Evolutionary conservation across 1,284 basidiomycete species (phyloP).

Genomic region (Porogramme epimiltina): DNA sequence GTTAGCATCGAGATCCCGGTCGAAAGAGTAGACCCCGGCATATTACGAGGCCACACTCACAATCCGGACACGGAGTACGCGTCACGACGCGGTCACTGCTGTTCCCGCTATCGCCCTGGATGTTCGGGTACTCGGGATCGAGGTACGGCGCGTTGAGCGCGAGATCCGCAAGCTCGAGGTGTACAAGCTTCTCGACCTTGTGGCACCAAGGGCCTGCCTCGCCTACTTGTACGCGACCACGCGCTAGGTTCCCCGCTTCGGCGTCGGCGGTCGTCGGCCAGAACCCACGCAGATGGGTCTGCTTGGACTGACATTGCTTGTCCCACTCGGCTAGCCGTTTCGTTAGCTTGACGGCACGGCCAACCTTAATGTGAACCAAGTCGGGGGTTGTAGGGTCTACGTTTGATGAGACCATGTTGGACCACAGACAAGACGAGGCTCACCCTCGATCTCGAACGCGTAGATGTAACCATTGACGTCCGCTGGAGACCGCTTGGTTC

Average conservation of each 20-base stretch:
- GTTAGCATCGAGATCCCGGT: conserved; percentile 2
- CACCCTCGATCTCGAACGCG: conserved; percentile 74
- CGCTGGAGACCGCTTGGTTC: conserved; percentile 55
- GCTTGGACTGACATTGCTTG: conserved; percentile 61
- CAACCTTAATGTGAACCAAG: conserved; percentile 50
- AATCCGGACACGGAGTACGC: conserved; percentile 38
- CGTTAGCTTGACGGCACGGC: conserved; percentile 47
- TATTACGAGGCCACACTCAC: conserved; percentile 34
- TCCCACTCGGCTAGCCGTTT: conserved; percentile 71
- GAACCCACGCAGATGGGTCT: conserved; percentile 51
- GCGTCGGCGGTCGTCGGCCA: conserved; percentile 47
- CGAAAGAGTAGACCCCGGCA: not conserved
- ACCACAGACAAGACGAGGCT: not conserved
- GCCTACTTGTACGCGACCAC: conserved; percentile 52
- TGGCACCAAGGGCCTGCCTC: conserved; percentile 49
- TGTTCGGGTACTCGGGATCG: conserved; percentile 44
- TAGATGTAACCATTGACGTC: conserved; percentile 79
- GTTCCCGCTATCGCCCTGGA: conserved; percentile 30
- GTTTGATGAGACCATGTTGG: conserved; percentile 13
- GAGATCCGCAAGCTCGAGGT: conserved; percentile 74
- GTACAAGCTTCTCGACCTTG: conserved; percentile 67
- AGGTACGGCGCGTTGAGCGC: conserved; percentile 61
- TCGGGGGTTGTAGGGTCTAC: conserved; percentile 31
- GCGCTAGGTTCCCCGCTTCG: conserved; percentile 40
- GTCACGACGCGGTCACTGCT: conserved; percentile 12